Evolutionary conservation across 192 early-diverging fungal species (phyloP).

Genomic region (Umbelopsis sp.): DNA sequence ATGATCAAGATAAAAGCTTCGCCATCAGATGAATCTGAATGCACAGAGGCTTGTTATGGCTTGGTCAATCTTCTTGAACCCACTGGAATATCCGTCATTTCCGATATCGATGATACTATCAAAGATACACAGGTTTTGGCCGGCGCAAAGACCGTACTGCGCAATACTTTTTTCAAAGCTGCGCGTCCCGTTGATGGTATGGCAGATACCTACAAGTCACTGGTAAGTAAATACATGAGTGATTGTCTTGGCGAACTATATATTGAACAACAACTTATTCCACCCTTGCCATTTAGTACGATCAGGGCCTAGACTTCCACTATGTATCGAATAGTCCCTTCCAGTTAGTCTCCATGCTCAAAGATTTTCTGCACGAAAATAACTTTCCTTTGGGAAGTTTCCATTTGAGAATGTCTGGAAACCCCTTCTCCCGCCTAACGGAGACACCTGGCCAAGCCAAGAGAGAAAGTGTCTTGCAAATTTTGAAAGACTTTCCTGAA

Average conservation of each 20-base stretch:
- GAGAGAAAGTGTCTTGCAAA: constrained; percentile 50
- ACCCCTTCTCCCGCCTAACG: constrained; percentile 61
- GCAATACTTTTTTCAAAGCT: constrained; percentile 67
- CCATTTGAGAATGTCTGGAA: constrained; percentile 67
- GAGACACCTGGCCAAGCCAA: constrained; percentile 56
- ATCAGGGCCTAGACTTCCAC: constrained; percentile 68
- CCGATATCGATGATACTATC: constrained; percentile 93
- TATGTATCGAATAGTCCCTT: constrained; percentile 89
- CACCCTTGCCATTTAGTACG: constrained; percentile 43
- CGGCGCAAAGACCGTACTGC: constrained; percentile 67
- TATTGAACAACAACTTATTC: not conserved
- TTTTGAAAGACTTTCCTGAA: constrained; percentile 67
- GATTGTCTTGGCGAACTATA: not conserved
- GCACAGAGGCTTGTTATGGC: constrained; percentile 36
- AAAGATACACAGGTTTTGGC: constrained; percentile 75
- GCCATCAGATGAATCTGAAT: constrained; percentile 31
- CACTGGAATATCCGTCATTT: constrained; percentile 76
- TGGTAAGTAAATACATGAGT: constrained; percentile 34
- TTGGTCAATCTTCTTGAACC: constrained; percentile 65
- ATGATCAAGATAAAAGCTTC: constrained; percentile 28
- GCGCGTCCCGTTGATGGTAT: constrained; percentile 43
- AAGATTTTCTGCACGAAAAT: constrained; percentile 62
- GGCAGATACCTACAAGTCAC: constrained; percentile 50
- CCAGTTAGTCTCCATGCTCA: constrained; percentile 74
- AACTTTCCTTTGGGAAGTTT: constrained; percentile 77